A percentile compares a stretch with the other conserved stretches of the same genome.
Evolutionary conservation across 352 stramenopile species (phyloP).

Genomic region (Globisporangium echinulatum): DNA sequence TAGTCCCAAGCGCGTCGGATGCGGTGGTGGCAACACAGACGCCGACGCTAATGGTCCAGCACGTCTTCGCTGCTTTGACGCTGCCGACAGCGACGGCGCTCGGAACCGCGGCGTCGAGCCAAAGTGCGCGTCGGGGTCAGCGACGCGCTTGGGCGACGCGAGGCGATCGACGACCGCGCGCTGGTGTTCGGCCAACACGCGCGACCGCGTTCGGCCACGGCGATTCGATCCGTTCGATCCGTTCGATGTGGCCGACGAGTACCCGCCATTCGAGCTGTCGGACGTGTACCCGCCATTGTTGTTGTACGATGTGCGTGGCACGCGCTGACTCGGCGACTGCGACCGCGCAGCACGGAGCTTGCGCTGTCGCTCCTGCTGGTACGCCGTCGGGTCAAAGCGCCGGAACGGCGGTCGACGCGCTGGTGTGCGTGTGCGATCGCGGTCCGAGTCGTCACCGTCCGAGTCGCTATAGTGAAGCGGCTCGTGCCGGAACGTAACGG

Average conservation of each 20-base stretch:
- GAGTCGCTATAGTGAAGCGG: constrained; percentile 19
- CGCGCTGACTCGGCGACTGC: constrained; percentile 16
- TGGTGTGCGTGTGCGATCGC: neutral
- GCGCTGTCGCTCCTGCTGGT: constrained; percentile 66
- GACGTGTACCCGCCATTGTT: constrained; percentile 44
- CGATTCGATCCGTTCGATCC: constrained; percentile 40
- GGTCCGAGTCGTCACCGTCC: constrained; percentile 21
- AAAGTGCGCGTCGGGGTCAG: constrained; percentile 9
- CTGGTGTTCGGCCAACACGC: constrained; percentile 42
- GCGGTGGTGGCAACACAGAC: neutral
- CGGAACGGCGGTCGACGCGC: constrained; percentile 29
- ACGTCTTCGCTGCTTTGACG: constrained; percentile 1
- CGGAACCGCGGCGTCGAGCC: constrained; percentile 15
- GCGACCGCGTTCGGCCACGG: constrained; percentile 28
- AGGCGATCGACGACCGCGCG: constrained; percentile 46
- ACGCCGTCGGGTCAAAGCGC: constrained; percentile 77
- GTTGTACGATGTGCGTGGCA: constrained; percentile 5
- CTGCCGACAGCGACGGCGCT: constrained; percentile 9
- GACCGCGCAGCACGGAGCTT: constrained; percentile 38
- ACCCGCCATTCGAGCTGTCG: constrained; percentile 54
- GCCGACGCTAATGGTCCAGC: too few species aligned
- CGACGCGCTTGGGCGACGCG: constrained; percentile 39
- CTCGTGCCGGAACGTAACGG: neutral
- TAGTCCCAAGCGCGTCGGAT: neutral
- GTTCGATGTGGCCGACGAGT: constrained; percentile 56